Base-by-base conservation (phyloP, 192 early-diverging fungal species). In the Umbelopsis sp. region DNA sequence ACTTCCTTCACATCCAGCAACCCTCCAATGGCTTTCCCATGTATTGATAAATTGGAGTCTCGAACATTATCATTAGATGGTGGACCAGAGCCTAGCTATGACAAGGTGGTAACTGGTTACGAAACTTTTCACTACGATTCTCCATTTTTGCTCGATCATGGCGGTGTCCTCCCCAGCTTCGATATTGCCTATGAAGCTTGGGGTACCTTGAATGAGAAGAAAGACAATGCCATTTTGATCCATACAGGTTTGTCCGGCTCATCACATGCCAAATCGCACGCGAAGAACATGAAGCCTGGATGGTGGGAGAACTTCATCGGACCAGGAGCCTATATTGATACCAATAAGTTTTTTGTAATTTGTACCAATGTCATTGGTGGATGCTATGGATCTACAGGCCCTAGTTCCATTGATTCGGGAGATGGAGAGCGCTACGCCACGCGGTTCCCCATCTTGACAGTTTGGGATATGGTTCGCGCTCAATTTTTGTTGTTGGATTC, bases 241-340 rank as follows among this genome's bases (percentile, higher is more conserved):
- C 94, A 96, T 78, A 98, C 96, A n/a, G 97, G 96, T 58, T 82
- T 99, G 12, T 94, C 92, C 18, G 97, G 88, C 37, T 91, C 89
- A 69, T 92, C 90, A 22, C 97, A 98, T 69, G 97, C 97, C 48
- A 95, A 91, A 75, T 94, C 91, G 66, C 94, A 97, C 69, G 81
- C 74, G 13, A 80, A 84, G 18, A 97, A 98, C 82, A 72, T 66
- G 27, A 80, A 86, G 10, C 86, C 88, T 15, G 97, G 97, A 52
- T 98, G 97, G 97, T 98, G 97, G 97, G 95, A 98, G 72, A 89
- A 90, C 72, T 98, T 97, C 71, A 98, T 98, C 72, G 91, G 97
- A 1, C 93, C 96, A n/a, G 95, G 96, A 46, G 69, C 82, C 27
- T 86, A 94, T 4, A 88, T 99, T 20, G 97, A 99, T 66, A 97